These are phyloP conservation scores for Penicillium nucicola DNA, from an alignment of 495 filamentous ascomycete species.

Conservation along the genomic window DNA sequence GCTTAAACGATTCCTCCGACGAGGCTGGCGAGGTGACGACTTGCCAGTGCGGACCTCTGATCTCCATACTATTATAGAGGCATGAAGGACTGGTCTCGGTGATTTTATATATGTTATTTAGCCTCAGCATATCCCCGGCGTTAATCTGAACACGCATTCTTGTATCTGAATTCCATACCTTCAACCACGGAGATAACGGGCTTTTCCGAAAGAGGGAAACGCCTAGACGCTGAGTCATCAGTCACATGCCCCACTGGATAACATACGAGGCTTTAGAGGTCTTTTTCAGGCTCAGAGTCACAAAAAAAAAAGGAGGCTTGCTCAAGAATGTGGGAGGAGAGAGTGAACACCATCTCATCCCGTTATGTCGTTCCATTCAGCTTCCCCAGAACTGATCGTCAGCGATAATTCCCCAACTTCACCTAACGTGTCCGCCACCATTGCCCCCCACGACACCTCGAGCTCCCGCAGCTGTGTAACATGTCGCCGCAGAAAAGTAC, in stretches of 20 bases:
- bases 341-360: neutral
- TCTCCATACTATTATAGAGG: slow-evolving; percentile 8
- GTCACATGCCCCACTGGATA: neutral
- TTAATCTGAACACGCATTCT: too few relatives aligned
- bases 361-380: slow-evolving; percentile 33
- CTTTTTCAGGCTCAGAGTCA: too few relatives aligned
- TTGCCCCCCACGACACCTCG: slow-evolving; percentile 14
- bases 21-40: slow-evolving; percentile 7
- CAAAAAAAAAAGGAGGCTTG: too few relatives aligned
- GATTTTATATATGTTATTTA: slow-evolving; percentile 1
- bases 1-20: slow-evolving; percentile 13
- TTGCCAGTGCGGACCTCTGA: slow-evolving; percentile 7
- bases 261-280: too few relatives aligned
- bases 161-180: neutral
- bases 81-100: neutral
- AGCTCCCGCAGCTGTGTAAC: slow-evolving; percentile 79
- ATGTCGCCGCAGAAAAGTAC: slow-evolving; percentile 79
- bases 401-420: slow-evolving; percentile 21
- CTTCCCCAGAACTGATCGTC: slow-evolving; percentile 19
- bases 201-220: neutral
- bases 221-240: neutral
- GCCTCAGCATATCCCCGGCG: neutral
- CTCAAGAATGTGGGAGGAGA: slow-evolving; percentile 9
- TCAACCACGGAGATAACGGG: neutral
- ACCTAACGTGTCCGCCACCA: slow-evolving; percentile 13